These are phyloP conservation scores for Berberis thunbergii DNA, from an alignment of 164 flowering plant genomes.

Conservation along the genomic window DNA sequence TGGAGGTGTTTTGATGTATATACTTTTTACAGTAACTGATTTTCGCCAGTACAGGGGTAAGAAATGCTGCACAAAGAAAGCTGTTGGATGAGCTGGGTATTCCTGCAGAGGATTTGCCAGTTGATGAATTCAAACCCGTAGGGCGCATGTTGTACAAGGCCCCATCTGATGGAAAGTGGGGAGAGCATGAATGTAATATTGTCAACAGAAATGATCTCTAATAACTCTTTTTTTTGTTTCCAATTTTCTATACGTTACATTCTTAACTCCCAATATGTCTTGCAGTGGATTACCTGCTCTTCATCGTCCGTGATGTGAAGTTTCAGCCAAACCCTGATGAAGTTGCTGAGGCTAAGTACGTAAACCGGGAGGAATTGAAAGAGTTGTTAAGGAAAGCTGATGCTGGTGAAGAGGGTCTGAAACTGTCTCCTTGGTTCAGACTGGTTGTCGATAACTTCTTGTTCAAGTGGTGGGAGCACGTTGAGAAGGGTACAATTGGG, in stretches of 20 bases:
- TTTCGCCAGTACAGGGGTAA: conserved; percentile 45
- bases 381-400: conserved; percentile 84
- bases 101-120: conserved; percentile 79
- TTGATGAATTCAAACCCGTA: conserved; percentile 69
- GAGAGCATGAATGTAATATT: conserved; percentile 90
- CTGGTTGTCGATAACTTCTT: conserved; percentile 85
- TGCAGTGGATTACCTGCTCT: conserved; percentile 91
- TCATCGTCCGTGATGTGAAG: conserved; percentile 78
- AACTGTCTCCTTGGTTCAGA: conserved; percentile 95
- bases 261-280: not conserved
- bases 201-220: not conserved
- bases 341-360: conserved; percentile 72
- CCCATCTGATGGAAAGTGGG: conserved; percentile 99
- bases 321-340: conserved; percentile 85
- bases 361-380: conserved; percentile 63
- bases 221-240: not conserved
- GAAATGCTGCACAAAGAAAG: conserved; percentile 97
- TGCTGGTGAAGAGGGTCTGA: conserved; percentile 83
- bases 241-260: not conserved
- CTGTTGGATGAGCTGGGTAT: conserved; percentile 94
- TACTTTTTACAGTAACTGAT: not conserved
- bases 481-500: conserved; percentile 59
- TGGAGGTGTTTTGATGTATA: not conserved
- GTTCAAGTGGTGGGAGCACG: conserved; percentile 94
- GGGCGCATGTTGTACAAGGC: conserved; percentile 96